Percentiles rank a stretch among this genome's conserved stretches.
Conservation (phyloP, 345 rosid genomes). For the Eucalyptus erythrocorys region DNA sequence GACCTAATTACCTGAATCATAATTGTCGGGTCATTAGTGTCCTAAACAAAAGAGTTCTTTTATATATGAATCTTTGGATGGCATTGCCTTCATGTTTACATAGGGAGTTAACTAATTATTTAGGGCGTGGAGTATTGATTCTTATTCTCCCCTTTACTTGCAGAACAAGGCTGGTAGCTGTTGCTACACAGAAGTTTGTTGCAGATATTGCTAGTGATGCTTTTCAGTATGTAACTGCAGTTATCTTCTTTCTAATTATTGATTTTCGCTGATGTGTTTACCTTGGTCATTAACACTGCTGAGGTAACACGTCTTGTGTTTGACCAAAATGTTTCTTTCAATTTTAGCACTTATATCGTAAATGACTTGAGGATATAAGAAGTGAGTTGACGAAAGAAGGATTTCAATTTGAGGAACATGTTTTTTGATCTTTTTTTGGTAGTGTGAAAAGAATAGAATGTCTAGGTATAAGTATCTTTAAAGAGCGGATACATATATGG, state of each 20-base stretch:
- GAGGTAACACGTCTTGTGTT: neutral
- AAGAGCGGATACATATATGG: neutral
- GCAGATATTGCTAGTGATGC: constrained; percentile 91
- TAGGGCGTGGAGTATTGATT: neutral
- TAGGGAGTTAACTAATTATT: neutral
- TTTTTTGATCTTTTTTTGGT: neutral
- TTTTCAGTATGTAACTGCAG: constrained; percentile 44
- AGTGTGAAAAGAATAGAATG: neutral
- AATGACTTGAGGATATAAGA: neutral
- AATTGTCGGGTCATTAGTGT: neutral
- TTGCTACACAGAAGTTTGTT: constrained; percentile 95
- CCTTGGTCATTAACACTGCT: neutral
- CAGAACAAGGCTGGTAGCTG: constrained; percentile 87
- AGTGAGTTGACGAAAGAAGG: neutral
- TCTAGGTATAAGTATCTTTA: neutral
- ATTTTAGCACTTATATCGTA: neutral
- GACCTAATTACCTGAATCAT: neutral
- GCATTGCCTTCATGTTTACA: neutral
- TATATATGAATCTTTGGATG: neutral
- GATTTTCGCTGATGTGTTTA: neutral
- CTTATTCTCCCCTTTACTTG: neutral
- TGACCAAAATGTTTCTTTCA: neutral
- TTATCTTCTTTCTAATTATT: neutral
- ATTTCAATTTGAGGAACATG: neutral
- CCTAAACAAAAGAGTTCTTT: neutral